phyloP scores from a whole-genome alignment of 2,329 filamentous ascomycete species.

The Botryosphaeria agaves region DNA sequence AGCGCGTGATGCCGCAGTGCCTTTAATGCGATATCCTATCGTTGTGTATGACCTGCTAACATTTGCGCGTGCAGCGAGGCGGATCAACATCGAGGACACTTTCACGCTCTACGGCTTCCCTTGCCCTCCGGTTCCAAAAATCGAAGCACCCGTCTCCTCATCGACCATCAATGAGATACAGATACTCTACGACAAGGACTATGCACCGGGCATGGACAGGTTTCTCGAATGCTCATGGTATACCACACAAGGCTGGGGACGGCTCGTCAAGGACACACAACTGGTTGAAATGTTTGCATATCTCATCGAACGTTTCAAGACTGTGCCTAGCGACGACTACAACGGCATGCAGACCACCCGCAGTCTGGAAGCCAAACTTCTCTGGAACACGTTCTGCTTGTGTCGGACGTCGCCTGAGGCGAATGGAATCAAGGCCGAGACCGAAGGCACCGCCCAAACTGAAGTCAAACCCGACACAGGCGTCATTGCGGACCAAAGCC shows the following conservation, averaged over 20 bases:
- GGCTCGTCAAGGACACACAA: conserved; percentile 35
- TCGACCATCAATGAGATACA: conserved; percentile 47
- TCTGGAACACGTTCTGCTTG: conserved; percentile 41
- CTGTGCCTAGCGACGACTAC: conserved; percentile 4
- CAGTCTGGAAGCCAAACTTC: conserved; percentile 40
- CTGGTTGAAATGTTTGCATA: conserved; percentile 50
- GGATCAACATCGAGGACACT: conserved; percentile 53
- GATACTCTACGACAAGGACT: conserved; percentile 57
- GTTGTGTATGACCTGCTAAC: neutral
- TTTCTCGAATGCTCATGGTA: conserved; percentile 82
- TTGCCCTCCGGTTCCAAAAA: conserved; percentile 21
- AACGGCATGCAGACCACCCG: conserved; percentile 18
- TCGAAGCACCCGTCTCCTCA: conserved; percentile 24
- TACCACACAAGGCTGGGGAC: conserved; percentile 33
- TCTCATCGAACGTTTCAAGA: conserved; percentile 34
- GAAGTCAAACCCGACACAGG: too few relatives aligned
- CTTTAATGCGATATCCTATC: too few relatives aligned
- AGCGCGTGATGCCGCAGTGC: too few relatives aligned
- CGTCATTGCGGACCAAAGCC: conserved; percentile 41
- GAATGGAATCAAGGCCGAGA: conserved; percentile 21
- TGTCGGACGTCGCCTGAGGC: conserved; percentile 28
- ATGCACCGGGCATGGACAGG: conserved; percentile 54
- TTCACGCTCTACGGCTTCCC: conserved; percentile 45
- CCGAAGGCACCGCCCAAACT: too few relatives aligned
- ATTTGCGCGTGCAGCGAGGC: conserved; percentile 13